Conservation (phyloP, 2,329 filamentous ascomycete species). For the Diaporthe humulicola region DNA sequence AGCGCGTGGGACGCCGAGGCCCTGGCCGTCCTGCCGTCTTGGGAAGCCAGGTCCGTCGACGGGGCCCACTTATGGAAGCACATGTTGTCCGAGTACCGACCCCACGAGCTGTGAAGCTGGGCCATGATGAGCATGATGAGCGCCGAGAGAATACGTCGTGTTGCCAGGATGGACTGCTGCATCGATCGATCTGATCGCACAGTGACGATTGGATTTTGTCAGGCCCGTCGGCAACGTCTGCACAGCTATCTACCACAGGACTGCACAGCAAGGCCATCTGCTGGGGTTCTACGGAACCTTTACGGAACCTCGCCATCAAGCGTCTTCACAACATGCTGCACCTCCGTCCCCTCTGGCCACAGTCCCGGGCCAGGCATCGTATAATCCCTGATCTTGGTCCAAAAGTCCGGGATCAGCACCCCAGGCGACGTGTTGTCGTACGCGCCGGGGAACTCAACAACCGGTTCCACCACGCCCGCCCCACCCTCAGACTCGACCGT, state of each 20-base stretch:
- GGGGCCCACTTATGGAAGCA: background rate
- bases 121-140: background rate
- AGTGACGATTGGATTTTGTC: background rate
- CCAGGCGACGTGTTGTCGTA: background rate
- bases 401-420: conserved; percentile 10
- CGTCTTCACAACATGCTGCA: background rate
- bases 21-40: background rate
- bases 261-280: too few relatives aligned
- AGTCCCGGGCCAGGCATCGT: background rate
- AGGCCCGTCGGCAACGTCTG: too few relatives aligned
- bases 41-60: background rate
- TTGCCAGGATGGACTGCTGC: background rate
- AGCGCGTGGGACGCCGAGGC: background rate
- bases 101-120: background rate
- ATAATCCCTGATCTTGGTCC: conserved; percentile 3
- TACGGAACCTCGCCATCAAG: background rate
- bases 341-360: background rate
- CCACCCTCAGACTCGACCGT: background rate
- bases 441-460: background rate
- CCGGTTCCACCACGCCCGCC: background rate
- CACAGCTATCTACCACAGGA: too few relatives aligned
- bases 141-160: background rate
- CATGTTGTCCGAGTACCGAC: conserved; percentile 15
- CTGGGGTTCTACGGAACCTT: too few relatives aligned
- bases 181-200: background rate